Evolutionary conservation across 176 grass and related monocot species (phyloP).

Genomic region (Microstegium vimineum): DNA sequence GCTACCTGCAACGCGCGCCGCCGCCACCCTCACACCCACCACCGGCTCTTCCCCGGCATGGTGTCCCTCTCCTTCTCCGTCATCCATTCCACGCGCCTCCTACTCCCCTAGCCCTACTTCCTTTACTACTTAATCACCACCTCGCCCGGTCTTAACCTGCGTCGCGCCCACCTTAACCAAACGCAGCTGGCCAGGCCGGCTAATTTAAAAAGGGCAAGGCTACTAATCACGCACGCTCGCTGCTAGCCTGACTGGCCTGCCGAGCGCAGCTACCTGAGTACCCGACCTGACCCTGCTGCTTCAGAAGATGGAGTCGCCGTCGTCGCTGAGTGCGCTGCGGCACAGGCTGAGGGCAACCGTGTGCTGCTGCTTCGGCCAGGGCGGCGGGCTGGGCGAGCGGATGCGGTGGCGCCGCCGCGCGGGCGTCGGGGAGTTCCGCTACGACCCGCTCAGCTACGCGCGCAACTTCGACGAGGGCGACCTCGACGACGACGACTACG

Average conservation of each 20-base stretch:
- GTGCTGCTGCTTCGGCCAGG: slow-evolving; percentile 51
- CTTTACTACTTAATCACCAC: too few relatives aligned
- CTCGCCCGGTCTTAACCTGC: too few relatives aligned
- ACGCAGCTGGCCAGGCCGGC: not conserved
- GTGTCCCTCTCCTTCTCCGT: too few relatives aligned
- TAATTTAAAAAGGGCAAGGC: not conserved
- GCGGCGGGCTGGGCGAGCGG: not conserved
- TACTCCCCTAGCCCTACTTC: too few relatives aligned
- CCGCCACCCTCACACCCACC: too few relatives aligned
- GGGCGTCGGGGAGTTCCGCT: slow-evolving; percentile 45
- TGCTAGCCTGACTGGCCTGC: not conserved
- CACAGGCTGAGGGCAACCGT: slow-evolving; percentile 32
- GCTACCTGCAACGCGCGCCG: too few relatives aligned
- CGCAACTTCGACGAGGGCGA: slow-evolving; percentile 79
- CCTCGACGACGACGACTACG: not conserved
- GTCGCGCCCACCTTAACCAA: slow-evolving; percentile 15
- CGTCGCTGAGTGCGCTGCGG: slow-evolving; percentile 25
- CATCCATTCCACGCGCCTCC: too few relatives aligned
- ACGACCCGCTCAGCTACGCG: slow-evolving; percentile 90
- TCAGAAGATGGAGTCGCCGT: slow-evolving; percentile 7
- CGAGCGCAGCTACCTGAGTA: not conserved
- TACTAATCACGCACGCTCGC: not conserved
- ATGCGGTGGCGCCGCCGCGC: slow-evolving; percentile 6
- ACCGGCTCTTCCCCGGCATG: too few relatives aligned
- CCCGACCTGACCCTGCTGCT: not conserved